Evolutionary conservation across 176 grass and related monocot genomes (phyloP).

Genomic region (Zizania latifolia): DNA sequence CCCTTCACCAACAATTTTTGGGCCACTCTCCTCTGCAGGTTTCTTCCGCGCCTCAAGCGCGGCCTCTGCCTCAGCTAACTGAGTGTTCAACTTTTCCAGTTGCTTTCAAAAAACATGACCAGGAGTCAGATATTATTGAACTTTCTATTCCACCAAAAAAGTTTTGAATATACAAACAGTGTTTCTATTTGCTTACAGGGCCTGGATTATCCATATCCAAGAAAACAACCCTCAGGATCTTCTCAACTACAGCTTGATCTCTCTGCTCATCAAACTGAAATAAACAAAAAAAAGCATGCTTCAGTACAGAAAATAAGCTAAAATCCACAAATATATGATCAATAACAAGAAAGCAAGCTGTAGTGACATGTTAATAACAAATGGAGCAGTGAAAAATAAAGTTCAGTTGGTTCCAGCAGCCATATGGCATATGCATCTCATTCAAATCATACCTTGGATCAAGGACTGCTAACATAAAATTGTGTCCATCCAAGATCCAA

Average conservation of each 20-base stretch:
- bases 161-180: background rate
- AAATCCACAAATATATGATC: background rate
- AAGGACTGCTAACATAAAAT: constrained; percentile 4
- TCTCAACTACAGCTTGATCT: constrained; percentile 80
- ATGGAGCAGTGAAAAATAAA: background rate
- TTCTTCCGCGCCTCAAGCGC: constrained; percentile 84
- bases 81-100: constrained; percentile 85
- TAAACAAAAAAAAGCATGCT: constrained; percentile 18
- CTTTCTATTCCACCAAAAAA: background rate
- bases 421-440: background rate
- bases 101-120: constrained; percentile 48
- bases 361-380: background rate
- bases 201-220: constrained; percentile 52
- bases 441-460: background rate
- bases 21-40: constrained; percentile 69
- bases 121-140: background rate
- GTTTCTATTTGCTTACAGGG: constrained; percentile 49
- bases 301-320: background rate
- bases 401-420: background rate
- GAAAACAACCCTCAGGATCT: constrained; percentile 89
- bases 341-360: background rate
- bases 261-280: constrained; percentile 92
- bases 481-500: background rate
- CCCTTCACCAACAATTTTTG: constrained; percentile 88
- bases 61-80: constrained; percentile 84